Evolutionary conservation across 768 basidiomycete species (phyloP).

Genomic region (Boletus patriciae): DNA sequence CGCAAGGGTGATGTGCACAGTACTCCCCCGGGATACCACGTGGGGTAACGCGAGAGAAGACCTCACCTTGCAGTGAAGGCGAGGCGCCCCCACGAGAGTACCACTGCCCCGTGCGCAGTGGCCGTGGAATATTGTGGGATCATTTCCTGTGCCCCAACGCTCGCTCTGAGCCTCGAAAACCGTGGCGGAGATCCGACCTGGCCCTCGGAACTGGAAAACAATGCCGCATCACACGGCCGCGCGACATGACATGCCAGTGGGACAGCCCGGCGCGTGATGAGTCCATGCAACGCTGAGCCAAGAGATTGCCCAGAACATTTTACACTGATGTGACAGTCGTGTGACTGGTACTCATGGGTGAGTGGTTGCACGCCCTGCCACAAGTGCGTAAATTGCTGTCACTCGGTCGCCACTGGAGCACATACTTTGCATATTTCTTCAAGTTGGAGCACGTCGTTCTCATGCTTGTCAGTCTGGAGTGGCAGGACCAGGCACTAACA

Average conservation of each 20-base stretch:
- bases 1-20: constrained; percentile 10
- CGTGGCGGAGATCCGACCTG: constrained; percentile 14
- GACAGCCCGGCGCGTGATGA: constrained; percentile 9
- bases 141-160: constrained; percentile 5
- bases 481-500: not conserved
- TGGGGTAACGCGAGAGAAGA: constrained; percentile 5
- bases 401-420: not conserved
- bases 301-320: constrained; percentile 6
- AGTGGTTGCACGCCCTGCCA: not conserved
- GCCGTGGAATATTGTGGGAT: constrained; percentile 1
- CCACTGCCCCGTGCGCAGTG: constrained; percentile 8
- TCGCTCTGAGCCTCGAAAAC: constrained; percentile 3
- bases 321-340: constrained; percentile 4
- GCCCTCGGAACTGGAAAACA: constrained; percentile 27
- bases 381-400: not conserved
- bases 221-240: constrained; percentile 1
- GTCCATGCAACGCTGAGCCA: constrained; percentile 12
- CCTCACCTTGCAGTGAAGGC: constrained; percentile 22
- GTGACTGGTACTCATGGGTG: not conserved
- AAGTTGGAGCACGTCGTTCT: not conserved
- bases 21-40: not conserved
- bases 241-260: constrained; percentile 9
- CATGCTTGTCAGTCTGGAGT: constrained; percentile 8
- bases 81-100: constrained; percentile 15
- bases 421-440: not conserved